phyloP scores from a whole-genome alignment of 345 rosid species.

The Syzygium aqueum region DNA sequence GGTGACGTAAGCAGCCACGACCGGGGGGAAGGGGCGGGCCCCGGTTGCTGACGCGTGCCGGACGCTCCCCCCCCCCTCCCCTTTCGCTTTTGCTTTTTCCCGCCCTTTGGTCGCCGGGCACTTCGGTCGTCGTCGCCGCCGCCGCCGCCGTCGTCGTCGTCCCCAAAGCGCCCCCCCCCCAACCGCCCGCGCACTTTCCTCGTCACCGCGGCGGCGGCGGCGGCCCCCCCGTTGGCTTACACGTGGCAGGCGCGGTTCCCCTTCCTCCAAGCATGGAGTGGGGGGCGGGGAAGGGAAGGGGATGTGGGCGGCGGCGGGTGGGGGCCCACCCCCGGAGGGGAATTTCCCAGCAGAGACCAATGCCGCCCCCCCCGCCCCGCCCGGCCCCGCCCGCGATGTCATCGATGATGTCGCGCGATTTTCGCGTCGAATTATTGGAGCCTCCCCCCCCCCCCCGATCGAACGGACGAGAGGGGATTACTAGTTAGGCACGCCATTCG shows the following conservation, averaged over 20 bases:
- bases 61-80: neutral
- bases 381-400: no score
- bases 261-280: slow-evolving; percentile 1
- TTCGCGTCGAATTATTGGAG: no score
- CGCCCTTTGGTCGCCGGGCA: no score
- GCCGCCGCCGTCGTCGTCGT: no score
- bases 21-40: neutral
- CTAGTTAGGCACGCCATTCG: neutral
- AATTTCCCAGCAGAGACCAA: no score
- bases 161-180: no score
- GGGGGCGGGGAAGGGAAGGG: neutral
- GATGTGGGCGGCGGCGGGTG: neutral
- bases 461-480: no score
- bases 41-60: neutral
- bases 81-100: neutral
- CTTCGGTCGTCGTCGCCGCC: no score
- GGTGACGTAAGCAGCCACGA: neutral
- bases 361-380: no score
- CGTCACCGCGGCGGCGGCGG: neutral
- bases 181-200: neutral
- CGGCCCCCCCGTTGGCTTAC: neutral
- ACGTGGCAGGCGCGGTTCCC: neutral
- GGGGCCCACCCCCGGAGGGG: neutral
- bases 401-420: no score
- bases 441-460: no score